These are phyloP conservation scores for Fraxinus excelsior DNA, from an alignment of 257 asterid species.

Conservation along the genomic window DNA sequence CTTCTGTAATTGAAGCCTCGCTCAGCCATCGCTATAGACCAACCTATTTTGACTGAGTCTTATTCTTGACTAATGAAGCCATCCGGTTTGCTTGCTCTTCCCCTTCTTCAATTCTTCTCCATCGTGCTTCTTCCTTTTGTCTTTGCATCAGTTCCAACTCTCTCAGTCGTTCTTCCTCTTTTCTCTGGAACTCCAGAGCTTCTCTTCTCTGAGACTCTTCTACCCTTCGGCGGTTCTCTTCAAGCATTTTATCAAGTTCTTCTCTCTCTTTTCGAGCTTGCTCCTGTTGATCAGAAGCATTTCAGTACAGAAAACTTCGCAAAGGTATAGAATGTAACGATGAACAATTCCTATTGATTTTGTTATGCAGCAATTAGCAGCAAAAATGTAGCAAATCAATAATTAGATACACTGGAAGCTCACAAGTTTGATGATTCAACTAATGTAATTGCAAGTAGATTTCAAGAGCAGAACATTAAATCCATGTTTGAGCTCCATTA, in stretches of 20 bases:
- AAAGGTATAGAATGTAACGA: background rate
- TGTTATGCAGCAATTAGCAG: background rate
- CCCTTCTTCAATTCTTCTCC: conserved; percentile 60
- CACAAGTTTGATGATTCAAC: background rate
- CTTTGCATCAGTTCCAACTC: conserved; percentile 85
- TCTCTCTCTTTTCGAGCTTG: conserved; percentile 91
- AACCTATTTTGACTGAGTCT: conserved; percentile 48
- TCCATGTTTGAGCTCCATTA: too few species aligned
- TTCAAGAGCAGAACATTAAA: background rate
- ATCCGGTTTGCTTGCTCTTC: conserved; percentile 58
- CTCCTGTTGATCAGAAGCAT: conserved; percentile 49
- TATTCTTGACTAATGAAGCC: conserved; percentile 39
- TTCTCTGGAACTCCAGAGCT: conserved; percentile 75
- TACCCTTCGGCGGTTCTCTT: conserved; percentile 85
- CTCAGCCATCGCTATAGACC: conserved; percentile 33
- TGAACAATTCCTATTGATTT: background rate
- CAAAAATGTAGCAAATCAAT: background rate
- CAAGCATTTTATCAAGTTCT: conserved; percentile 93
- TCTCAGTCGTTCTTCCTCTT: conserved; percentile 82
- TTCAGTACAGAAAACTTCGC: background rate
- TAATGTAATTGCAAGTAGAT: background rate
- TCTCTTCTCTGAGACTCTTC: conserved; percentile 89
- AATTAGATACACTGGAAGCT: background rate
- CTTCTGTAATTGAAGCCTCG: background rate
- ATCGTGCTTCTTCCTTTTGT: conserved; percentile 85